Evolutionary conservation across 176 grass and related monocot species (phyloP), one percentile per base, ranked within the genome.

Genomic region (Aegilops umbellulata): DNA sequence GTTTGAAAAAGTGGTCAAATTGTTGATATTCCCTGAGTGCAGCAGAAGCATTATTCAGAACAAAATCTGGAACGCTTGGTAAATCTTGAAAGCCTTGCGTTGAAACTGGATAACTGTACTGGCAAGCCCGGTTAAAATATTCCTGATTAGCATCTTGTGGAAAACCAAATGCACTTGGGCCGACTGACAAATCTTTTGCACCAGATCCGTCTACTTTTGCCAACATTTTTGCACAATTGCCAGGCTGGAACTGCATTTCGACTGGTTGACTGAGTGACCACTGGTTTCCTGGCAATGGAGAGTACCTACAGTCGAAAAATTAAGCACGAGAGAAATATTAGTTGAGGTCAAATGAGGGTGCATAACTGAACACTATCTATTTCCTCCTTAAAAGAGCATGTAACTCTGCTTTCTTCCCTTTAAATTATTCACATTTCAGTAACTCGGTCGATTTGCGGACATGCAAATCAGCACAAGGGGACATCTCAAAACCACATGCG

Each of bases 121-220:
- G 85, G n/a, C 76, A 88, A 77, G 76, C 89, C 75, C 23, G 69
- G 62, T 69, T 63, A 27, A 60, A 88, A 49, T 84, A 81, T 76
- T 85, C 85, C 69, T 88, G 76, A 84, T 70, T 87, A 77, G 69
- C 77, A 81, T 85, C 77, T 81, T 88, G 81, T 55, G 69, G n/a
- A 81, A 88, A 80, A 77, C 17, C 55, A 81, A 80, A 84, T 81
- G 81, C 34, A 36, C 51, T 85, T 14, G 27, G 49, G 49, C 55
- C 31, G 9, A 81, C 19, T 85, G 69, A 69, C 1, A 53, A 77
- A 81, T 77, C 62, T 24, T 62, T 70, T 84, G 63, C 24, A 70
- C n/a, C 4, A 6, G 61, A 69, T 32, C 64, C 85, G 85, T 85
- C 69, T 65, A 77, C 69, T 81, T 76, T 84, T 76, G 62, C 81